Percentiles rank a stretch among this genome's conserved stretches.
Evolutionary conservation across 2,329 filamentous ascomycete genomes (phyloP).

Genomic region (Cladophialophora carrionii): DNA sequence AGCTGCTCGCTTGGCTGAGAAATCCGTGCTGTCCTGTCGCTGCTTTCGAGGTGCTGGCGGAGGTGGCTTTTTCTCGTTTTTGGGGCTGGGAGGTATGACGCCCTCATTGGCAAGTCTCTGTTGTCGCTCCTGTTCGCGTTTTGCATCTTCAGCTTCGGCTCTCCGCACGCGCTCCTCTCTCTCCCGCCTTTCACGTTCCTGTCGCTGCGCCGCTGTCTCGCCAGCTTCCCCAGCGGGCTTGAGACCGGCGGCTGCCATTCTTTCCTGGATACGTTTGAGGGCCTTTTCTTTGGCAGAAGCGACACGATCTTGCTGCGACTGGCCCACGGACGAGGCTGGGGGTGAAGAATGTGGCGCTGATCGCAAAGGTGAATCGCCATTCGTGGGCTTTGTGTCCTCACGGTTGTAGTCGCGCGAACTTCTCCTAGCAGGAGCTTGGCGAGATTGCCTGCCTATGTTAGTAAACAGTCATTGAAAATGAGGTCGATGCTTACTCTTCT

Average conservation of each 20-base stretch:
- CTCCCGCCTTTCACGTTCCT: conserved; percentile 85
- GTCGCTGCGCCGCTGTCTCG: conserved; percentile 79
- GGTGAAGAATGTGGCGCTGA: conserved; percentile 54
- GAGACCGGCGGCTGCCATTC: conserved; percentile 88
- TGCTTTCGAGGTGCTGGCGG: conserved; percentile 77
- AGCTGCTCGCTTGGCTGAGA: conserved; percentile 61
- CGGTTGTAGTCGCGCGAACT: conserved; percentile 56
- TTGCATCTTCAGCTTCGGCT: conserved; percentile 91
- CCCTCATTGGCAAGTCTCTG: conserved; percentile 80
- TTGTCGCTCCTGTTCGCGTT: conserved; percentile 84
- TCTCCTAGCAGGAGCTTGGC: conserved; percentile 53
- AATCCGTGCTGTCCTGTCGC: conserved; percentile 57
- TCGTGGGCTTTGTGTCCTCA: conserved; percentile 60
- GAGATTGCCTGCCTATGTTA: conserved; percentile 47
- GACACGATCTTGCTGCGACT: conserved; percentile 88
- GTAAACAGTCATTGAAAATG: neutral
- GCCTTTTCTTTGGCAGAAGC: conserved; percentile 97
- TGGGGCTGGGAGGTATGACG: conserved; percentile 54
- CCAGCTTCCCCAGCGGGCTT: conserved; percentile 77
- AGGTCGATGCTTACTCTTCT: conserved; percentile 55
- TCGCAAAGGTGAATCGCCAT: conserved; percentile 40
- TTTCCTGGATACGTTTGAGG: conserved; percentile 94
- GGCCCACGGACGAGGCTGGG: conserved; percentile 74
- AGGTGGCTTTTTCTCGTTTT: conserved; percentile 66
- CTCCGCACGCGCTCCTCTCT: conserved; percentile 82